Conservation (phyloP, 208 protist genomes). For the Acanthamoeba triangularis region DNA sequence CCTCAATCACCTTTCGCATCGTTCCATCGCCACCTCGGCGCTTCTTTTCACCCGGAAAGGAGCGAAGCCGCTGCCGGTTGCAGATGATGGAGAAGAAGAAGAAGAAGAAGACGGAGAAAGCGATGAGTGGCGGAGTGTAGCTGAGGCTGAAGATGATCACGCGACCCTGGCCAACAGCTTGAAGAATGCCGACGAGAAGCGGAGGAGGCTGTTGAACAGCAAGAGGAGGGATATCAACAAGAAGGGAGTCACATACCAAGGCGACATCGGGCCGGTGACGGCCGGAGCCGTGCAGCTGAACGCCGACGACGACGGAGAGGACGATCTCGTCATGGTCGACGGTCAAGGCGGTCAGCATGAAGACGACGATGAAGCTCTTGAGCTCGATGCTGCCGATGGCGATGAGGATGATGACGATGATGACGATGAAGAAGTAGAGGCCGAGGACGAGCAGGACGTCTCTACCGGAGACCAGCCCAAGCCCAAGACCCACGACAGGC, state of each 20-base stretch:
- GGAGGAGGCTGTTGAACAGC: neutral
- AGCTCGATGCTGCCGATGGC: too few species aligned
- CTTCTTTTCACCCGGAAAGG: neutral
- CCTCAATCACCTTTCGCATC: neutral
- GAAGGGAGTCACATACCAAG: neutral
- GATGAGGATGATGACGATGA: neutral
- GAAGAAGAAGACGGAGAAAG: neutral
- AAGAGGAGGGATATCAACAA: conserved; percentile 36
- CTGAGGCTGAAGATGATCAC: neutral
- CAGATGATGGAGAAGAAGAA: neutral
- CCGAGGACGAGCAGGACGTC: neutral
- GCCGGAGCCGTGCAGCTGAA: neutral
- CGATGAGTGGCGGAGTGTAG: neutral
- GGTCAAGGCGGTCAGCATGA: neutral
- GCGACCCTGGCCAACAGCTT: neutral
- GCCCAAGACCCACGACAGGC: neutral
- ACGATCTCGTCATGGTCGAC: neutral
- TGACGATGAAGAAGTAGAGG: neutral
- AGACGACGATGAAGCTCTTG: too few species aligned
- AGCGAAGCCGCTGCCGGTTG: neutral
- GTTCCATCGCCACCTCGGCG: neutral
- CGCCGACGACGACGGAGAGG: neutral
- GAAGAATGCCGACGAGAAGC: neutral
- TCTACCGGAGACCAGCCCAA: neutral
- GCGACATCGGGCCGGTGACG: neutral